Evolutionary conservation across 768 basidiomycete species (phyloP), one percentile per base, ranked within the genome.

Genomic region (Leccinum broughii): DNA sequence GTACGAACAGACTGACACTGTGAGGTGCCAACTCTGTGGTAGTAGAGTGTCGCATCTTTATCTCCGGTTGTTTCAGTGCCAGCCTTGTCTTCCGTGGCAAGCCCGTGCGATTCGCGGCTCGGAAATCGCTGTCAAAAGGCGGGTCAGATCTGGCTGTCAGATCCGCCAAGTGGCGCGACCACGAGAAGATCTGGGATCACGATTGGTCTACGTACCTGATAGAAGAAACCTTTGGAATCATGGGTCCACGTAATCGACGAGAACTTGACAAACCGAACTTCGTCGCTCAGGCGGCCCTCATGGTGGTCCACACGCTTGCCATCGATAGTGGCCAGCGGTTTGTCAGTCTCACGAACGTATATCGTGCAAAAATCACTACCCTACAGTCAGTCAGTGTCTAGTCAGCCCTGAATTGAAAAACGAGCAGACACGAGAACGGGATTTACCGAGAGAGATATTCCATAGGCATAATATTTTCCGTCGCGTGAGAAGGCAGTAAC

Each of bases 151-250:
- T 34, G 13, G 30, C 4, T 51, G 28, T 51, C 32, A 35, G 46
- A 59, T 50, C 30, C 28, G 39, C 11, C 49, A 46, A 34, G 34
- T 51, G 34, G 13, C 6, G 13, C 11, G 20, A 34, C 30, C 44
- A 49, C 24, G 17, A 55, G 28, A 5, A 57, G 51, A 22, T 37
- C 48, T 35, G 32, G 24, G 24, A 35, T 6, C 41, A 44, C 4
- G 30, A 49, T 11, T 17, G 35, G 32, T 20, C 9, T 6, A 68
- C 72, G 22, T 54, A 80, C 79, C 78, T 92, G 91, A 70, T 94
- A 94, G 75, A 93, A 91, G 74, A 93, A 92, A 1, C 92, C 92
- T 62, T 85, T 86, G 57, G 85, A 87, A 72, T 93, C 90, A 57
- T 85, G 83, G 4, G 86, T 86, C 92, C 92, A 93, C 28, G 78